Conservation (phyloP, 2,329 filamentous ascomycete genomes). For the Talaromyces sp. region DNA sequence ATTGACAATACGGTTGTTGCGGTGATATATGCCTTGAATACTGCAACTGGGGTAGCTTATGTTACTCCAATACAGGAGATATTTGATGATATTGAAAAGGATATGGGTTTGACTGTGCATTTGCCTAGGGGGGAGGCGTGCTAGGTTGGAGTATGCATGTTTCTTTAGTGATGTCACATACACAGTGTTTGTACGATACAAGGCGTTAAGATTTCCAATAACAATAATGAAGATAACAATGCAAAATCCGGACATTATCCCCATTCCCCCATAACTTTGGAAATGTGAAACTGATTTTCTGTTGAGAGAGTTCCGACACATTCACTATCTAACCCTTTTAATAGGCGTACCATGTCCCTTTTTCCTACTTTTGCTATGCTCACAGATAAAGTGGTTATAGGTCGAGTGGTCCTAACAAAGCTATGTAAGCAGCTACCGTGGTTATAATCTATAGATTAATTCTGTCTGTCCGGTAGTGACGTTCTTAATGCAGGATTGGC, state of each 20-base stretch:
- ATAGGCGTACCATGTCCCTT: no score
- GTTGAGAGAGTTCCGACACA: no score
- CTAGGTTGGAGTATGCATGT: neutral
- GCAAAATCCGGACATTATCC: no score
- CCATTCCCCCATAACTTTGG: no score
- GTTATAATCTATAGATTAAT: no score
- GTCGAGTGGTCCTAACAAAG: neutral
- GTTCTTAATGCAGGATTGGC: neutral
- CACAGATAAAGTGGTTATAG: no score
- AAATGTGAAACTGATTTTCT: no score
- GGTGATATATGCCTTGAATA: neutral
- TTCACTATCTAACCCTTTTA: no score
- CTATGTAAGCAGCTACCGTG: no score
- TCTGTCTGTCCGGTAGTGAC: neutral
- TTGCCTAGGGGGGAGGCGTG: neutral
- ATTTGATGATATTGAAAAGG: conserved; percentile 3
- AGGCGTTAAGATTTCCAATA: no score
- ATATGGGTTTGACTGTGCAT: neutral
- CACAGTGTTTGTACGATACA: neutral
- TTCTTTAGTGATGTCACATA: neutral
- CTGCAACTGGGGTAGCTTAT: conserved; percentile 2
- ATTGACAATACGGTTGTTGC: neutral
- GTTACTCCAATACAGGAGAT: conserved; percentile 3
- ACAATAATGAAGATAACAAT: no score
- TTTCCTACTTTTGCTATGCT: no score